phyloP scores from a whole-genome alignment of 2,329 filamentous ascomycete species.

The Penicillium janthinellum region DNA sequence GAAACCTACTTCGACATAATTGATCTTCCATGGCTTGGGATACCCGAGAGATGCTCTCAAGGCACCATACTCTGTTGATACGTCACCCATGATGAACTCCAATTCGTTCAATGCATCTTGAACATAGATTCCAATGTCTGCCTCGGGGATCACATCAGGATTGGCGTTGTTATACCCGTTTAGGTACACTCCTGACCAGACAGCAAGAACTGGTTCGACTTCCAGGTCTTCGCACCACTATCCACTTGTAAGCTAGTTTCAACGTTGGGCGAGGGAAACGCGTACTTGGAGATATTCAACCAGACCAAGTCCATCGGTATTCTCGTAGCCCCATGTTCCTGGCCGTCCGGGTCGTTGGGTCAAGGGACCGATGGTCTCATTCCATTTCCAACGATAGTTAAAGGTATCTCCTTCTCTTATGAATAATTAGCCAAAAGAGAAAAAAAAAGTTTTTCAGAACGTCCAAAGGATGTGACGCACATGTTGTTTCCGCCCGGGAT shows the following conservation, averaged over 20 bases:
- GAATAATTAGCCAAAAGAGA: background rate
- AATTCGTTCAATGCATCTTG: slow-evolving; percentile 60
- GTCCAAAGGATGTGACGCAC: background rate
- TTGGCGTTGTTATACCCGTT: background rate
- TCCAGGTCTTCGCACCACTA: slow-evolving; percentile 60
- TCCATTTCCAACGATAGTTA: slow-evolving; percentile 39
- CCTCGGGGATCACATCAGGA: background rate
- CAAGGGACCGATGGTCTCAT: slow-evolving; percentile 43
- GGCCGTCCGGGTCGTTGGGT: slow-evolving; percentile 54
- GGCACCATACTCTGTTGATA: slow-evolving; percentile 58
- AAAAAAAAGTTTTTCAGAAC: background rate
- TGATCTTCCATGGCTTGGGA: slow-evolving; percentile 58
- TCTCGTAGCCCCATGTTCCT: slow-evolving; percentile 28
- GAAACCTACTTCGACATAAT: slow-evolving; percentile 47
- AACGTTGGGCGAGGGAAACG: background rate
- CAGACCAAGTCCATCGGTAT: slow-evolving; percentile 1
- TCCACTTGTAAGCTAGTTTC: slow-evolving; percentile 20
- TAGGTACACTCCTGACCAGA: slow-evolving; percentile 1
- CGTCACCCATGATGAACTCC: slow-evolving; percentile 57
- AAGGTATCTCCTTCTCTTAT: background rate
- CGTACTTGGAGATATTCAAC: background rate
- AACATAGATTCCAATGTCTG: background rate
- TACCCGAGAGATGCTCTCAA: slow-evolving; percentile 60
- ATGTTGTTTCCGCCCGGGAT: slow-evolving; percentile 68
- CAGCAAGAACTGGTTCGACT: slow-evolving; percentile 43